Conservation (phyloP, 2,329 filamentous ascomycete genomes). For the Aspergillus sp. region DNA sequence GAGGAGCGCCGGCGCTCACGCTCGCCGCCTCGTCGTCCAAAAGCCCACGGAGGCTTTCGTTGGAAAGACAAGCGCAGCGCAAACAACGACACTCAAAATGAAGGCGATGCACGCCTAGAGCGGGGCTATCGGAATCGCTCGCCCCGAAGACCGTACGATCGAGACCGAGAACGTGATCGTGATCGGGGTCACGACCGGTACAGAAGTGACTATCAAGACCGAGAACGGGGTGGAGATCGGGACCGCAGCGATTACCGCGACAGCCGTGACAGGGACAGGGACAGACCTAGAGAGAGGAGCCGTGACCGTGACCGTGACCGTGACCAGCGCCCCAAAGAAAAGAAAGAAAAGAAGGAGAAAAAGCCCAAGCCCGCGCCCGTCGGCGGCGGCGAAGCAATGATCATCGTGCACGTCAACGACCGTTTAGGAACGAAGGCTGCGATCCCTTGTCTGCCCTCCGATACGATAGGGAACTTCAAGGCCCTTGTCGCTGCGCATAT, state of each 20-base stretch:
- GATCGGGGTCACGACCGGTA: background rate
- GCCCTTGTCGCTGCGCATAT: conserved; percentile 75
- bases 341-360: conserved; percentile 45
- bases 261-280: background rate
- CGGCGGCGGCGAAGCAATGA: conserved; percentile 71
- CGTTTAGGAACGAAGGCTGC: conserved; percentile 93
- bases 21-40: conserved; percentile 27
- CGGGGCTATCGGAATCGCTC: conserved; percentile 50
- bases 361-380: conserved; percentile 39
- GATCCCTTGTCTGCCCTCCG: conserved; percentile 83
- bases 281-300: background rate
- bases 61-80: conserved; percentile 53
- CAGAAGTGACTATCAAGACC: conserved; percentile 1
- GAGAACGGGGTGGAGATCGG: conserved; percentile 46
- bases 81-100: conserved; percentile 43
- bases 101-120: conserved; percentile 51
- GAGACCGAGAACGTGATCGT: conserved; percentile 33
- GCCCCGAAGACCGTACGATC: conserved; percentile 10
- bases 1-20: conserved; percentile 13
- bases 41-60: conserved; percentile 46
- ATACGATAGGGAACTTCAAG: conserved; percentile 59
- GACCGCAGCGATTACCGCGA: background rate
- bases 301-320: conserved; percentile 2
- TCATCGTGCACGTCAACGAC: conserved; percentile 91
- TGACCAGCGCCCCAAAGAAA: conserved; percentile 30